Conservation (phyloP, 352 stramenopile genomes). For the Albugo laibachii region DNA sequence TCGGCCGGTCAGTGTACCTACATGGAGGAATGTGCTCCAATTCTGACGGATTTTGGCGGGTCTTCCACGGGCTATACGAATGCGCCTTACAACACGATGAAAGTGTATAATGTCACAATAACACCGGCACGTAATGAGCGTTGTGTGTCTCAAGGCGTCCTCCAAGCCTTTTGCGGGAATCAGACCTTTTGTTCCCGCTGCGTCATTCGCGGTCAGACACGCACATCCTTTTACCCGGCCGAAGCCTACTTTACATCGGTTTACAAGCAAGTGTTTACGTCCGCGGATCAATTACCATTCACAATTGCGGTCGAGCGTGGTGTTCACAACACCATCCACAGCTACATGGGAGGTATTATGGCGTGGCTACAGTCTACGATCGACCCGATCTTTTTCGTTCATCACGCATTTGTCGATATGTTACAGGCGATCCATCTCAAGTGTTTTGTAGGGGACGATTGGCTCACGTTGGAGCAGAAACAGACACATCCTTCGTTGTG, state of each 20-base stretch:
- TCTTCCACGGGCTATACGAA: background rate
- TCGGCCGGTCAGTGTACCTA: constrained; percentile 14
- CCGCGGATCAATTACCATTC: constrained; percentile 7
- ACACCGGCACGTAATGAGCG: constrained; percentile 3
- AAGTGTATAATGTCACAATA: too few species aligned
- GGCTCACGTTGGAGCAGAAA: constrained; percentile 13
- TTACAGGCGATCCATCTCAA: constrained; percentile 22
- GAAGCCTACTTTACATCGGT: constrained; percentile 24
- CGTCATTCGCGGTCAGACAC: constrained; percentile 10
- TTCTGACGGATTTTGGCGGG: constrained; percentile 42
- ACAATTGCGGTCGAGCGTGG: constrained; percentile 26
- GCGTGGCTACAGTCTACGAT: constrained; percentile 19
- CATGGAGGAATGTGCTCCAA: constrained; percentile 32
- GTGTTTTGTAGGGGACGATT: constrained; percentile 13
- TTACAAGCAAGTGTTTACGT: constrained; percentile 23
- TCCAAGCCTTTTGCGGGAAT: background rate
- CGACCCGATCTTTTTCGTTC: constrained; percentile 58
- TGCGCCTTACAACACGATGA: constrained; percentile 11
- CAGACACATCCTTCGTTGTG: constrained; percentile 14
- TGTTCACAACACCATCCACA: constrained; percentile 51
- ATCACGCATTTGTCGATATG: constrained; percentile 26
- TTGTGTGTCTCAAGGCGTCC: constrained; percentile 11
- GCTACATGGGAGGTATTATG: constrained; percentile 23
- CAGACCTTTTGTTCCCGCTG: constrained; percentile 9
- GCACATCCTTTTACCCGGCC: constrained; percentile 18